phyloP scores from a whole-genome alignment of 352 stramenopile genomes.

The Globisporangium splendens region DNA sequence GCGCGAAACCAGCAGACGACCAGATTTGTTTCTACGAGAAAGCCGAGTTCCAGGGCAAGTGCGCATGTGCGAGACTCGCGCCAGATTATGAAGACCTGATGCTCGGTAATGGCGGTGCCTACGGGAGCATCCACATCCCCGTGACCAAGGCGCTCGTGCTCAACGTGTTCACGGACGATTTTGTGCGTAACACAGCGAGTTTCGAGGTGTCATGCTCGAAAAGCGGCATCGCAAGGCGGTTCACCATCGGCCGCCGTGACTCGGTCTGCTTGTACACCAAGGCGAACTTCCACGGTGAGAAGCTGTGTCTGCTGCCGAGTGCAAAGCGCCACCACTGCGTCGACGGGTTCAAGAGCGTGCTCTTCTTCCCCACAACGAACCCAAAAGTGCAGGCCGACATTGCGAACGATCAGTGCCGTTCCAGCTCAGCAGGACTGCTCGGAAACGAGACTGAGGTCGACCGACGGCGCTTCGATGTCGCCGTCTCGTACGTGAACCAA shows the following conservation, averaged over 20 bases:
- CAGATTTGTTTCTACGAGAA: conserved; percentile 16
- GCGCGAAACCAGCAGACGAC: not conserved
- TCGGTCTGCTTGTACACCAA: conserved; percentile 18
- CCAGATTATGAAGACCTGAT: conserved; percentile 16
- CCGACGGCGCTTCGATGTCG: conserved; percentile 14
- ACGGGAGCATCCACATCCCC: conserved; percentile 14
- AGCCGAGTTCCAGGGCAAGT: conserved; percentile 13
- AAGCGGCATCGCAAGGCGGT: conserved; percentile 15
- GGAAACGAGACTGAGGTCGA: conserved; percentile 12
- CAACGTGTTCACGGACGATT: conserved; percentile 20
- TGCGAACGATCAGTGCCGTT: conserved; percentile 10
- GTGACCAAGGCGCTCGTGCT: conserved; percentile 11
- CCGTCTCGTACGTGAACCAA: conserved; percentile 6
- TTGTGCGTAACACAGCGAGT: conserved; percentile 13
- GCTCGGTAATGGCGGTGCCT: conserved; percentile 15
- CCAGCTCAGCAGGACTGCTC: conserved; percentile 8
- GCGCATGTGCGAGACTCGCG: conserved; percentile 11
- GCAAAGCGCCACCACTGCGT: conserved; percentile 13
- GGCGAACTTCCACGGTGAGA: conserved; percentile 20
- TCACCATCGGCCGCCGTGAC: conserved; percentile 12
- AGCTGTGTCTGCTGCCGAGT: conserved; percentile 13
- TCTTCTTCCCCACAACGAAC: conserved; percentile 17
- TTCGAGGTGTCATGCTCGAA: conserved; percentile 13
- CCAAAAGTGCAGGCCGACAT: conserved; percentile 14
- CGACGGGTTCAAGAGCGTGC: conserved; percentile 17